phyloP scores from a whole-genome alignment of 2,329 filamentous ascomycete genomes.

The Sporothrix inflata region DNA sequence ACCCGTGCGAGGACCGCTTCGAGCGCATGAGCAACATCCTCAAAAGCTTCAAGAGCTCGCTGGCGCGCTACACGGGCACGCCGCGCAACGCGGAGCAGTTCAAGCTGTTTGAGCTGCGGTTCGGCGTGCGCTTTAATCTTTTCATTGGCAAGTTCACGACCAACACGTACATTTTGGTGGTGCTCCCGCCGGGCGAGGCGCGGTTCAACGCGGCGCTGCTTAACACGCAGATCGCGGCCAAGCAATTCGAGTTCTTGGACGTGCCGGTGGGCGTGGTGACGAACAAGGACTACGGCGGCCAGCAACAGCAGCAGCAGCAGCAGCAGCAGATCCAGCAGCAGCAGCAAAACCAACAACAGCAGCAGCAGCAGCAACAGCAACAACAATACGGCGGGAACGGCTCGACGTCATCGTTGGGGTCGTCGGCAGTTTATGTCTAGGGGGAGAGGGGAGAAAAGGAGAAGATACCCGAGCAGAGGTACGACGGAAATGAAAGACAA shows the following conservation, averaged over 20 bases:
- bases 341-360: not conserved
- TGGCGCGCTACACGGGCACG: constrained; percentile 74
- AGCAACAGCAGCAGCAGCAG: constrained; percentile 16
- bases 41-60: constrained; percentile 94
- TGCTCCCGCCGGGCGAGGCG: constrained; percentile 87
- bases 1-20: constrained; percentile 90
- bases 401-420: not conserved
- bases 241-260: constrained; percentile 74
- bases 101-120: constrained; percentile 78
- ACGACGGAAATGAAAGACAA: not conserved
- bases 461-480: not conserved
- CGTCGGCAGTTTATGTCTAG: constrained; percentile 25
- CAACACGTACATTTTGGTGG: constrained; percentile 94
- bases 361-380: constrained; percentile 16
- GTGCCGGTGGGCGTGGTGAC: constrained; percentile 47
- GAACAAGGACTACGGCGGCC: constrained; percentile 33
- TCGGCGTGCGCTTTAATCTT: constrained; percentile 78
- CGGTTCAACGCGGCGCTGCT: constrained; percentile 88
- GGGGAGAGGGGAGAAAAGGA: not conserved
- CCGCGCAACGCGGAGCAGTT: constrained; percentile 83
- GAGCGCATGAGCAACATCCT: constrained; percentile 96
- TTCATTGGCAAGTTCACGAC: constrained; percentile 96
- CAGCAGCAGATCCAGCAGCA: constrained; percentile 3
- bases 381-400: constrained; percentile 13
- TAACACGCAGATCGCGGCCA: constrained; percentile 84